Percentiles rank a stretch among this genome's conserved stretches.
phyloP scores from a whole-genome alignment of 495 filamentous ascomycete species.

The Cryomyces minteri region DNA sequence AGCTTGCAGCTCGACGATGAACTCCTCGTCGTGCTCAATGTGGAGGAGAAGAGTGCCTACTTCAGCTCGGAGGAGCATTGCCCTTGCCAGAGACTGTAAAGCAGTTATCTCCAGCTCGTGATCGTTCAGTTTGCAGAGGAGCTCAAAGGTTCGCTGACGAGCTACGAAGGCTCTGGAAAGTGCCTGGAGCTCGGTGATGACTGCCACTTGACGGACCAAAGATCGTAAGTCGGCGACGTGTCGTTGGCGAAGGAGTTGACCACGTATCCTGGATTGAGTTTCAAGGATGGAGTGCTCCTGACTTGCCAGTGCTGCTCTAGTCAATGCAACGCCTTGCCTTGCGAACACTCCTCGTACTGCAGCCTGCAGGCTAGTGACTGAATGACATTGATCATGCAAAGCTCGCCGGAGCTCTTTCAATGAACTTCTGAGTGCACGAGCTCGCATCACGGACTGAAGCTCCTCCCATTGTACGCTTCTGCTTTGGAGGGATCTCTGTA shows the following conservation, averaged over 20 bases:
- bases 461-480: neutral
- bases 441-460: conserved; percentile 9
- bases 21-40: conserved; percentile 65
- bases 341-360: conserved; percentile 22
- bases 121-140: conserved; percentile 37
- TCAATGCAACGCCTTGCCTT: conserved; percentile 20
- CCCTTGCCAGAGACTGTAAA: conserved; percentile 58
- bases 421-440: neutral
- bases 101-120: conserved; percentile 38
- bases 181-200: conserved; percentile 51
- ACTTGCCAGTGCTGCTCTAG: conserved; percentile 17
- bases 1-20: conserved; percentile 56
- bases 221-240: conserved; percentile 30
- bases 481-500: neutral
- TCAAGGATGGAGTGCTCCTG: conserved; percentile 19
- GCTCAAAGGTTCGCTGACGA: conserved; percentile 29
- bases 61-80: conserved; percentile 55
- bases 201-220: conserved; percentile 35
- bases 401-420: conserved; percentile 15
- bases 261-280: conserved; percentile 16
- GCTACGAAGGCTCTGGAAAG: conserved; percentile 42
- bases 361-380: conserved; percentile 27
- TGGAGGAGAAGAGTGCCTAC: conserved; percentile 51
- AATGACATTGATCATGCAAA: conserved; percentile 15
- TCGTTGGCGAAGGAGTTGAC: conserved; percentile 23